Base-by-base conservation (phyloP, 2,329 filamentous ascomycete genomes). In the Grosmannia clavigera region DNA sequence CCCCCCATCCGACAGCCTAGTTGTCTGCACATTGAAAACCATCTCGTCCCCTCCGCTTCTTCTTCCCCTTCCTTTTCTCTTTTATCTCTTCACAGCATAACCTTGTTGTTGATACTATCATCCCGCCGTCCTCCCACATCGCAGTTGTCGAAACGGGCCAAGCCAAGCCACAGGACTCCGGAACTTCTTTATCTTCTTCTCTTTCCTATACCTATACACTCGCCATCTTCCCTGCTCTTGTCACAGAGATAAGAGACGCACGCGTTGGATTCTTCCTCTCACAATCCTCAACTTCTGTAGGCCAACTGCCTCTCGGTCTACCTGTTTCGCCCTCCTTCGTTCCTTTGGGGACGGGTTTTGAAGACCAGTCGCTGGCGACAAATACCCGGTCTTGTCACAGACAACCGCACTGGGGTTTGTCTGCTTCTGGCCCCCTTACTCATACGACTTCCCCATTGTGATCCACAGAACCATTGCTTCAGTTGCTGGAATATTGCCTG, bases 401-500 rank as follows among this genome's bases (percentile, higher is more conserved):
- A 66, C 64, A 66, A 66, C 57, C 50, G 63, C 58, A 64, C 64
- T 66, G 62, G 63, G 60, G 53, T 61, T 63, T 58, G 48, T 25
- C 25, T 33, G 19, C 29, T 51, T 5, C 12, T 31, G 12, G 25
- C n/a, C 58, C 31, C 46, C n/a, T 31, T 5, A 22, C 31, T 22
- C 38, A 29, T 31, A 22, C 35, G 25, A 50, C 16, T 51, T 25
- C 38, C 33, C 10, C 38, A 55, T 46, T 46, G 59, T 58, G 40
- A 43, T 43, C 14, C 46, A 57, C 10, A 29, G 50, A 43, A 50
- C 19, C 35, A 5, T 61, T 62, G 62, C 53, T 66, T 63, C 65
- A 65, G 67, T 67, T 68, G 67, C 67, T 69, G 67, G 66, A 69
- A 69, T 66, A 69, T 68, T 68, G 67, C 67, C 66, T 65, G 65